phyloP scores from a whole-genome alignment of 2,329 filamentous ascomycete genomes.

The Pseudophaeomoniella oleicola region DNA sequence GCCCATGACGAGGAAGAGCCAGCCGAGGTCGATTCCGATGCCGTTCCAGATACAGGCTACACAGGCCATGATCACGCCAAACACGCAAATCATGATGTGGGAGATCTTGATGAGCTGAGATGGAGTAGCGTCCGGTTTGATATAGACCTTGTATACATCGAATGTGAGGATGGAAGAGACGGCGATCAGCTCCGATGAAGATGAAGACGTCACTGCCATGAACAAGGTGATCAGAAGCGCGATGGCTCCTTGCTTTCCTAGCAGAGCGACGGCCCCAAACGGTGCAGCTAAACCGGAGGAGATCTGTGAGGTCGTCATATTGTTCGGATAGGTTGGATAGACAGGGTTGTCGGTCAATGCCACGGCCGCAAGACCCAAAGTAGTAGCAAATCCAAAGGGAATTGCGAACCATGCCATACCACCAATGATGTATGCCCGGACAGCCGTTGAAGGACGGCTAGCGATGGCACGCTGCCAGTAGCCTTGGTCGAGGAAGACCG shows the following conservation, averaged over 20 bases:
- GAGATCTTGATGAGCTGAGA: conserved; percentile 11
- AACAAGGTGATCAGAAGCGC: conserved; percentile 13
- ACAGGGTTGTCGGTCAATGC: conserved; percentile 26
- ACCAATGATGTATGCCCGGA: conserved; percentile 27
- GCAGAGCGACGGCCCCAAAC: conserved; percentile 11
- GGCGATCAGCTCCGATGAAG: conserved; percentile 10
- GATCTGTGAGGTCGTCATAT: conserved; percentile 10
- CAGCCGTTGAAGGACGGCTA: conserved; percentile 23
- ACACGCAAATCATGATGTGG: conserved; percentile 14
- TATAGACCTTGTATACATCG: conserved; percentile 10
- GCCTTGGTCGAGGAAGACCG: conserved; percentile 26
- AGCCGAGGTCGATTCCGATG: conserved; percentile 22
- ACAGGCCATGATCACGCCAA: conserved; percentile 12
- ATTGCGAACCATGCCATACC: conserved; percentile 34
- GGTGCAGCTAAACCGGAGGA: conserved; percentile 12
- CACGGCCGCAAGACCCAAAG: conserved; percentile 28
- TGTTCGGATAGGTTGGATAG: conserved; percentile 23
- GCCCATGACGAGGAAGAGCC: conserved; percentile 24
- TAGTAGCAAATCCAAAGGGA: conserved; percentile 31
- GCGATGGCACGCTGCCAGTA: conserved; percentile 32
- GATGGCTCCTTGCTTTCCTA: conserved; percentile 12
- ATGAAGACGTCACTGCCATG: conserved; percentile 12
- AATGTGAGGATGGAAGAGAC: conserved; percentile 11
- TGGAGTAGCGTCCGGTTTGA: conserved; percentile 8
- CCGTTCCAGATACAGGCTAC: conserved; percentile 21